Evolutionary conservation across 2,329 filamentous ascomycete genomes (phyloP).

Genomic region (Ascosphaera aggregata): DNA sequence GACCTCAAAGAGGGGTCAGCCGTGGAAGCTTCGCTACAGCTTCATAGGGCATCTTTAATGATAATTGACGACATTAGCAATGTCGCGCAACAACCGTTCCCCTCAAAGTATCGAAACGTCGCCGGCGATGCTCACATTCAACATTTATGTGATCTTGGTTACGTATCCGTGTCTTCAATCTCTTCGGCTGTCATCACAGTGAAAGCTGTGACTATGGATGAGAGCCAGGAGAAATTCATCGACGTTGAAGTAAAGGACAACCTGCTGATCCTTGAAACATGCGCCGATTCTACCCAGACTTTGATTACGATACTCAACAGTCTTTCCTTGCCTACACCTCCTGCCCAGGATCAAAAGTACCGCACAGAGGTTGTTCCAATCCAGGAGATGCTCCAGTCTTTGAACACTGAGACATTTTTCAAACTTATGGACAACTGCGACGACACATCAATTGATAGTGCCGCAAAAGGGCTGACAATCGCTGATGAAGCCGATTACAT

Average conservation of each 20-base stretch:
- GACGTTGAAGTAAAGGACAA: slow-evolving; percentile 69
- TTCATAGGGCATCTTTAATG: slow-evolving; percentile 63
- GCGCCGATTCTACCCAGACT: slow-evolving; percentile 91
- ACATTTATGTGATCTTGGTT: slow-evolving; percentile 40
- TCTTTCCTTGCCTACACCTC: slow-evolving; percentile 59
- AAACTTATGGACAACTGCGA: slow-evolving; percentile 15
- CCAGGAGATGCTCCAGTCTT: slow-evolving; percentile 69
- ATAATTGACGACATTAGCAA: slow-evolving; percentile 52
- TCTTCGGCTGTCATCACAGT: slow-evolving; percentile 53
- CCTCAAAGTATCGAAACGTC: background rate
- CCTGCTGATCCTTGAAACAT: slow-evolving; percentile 76
- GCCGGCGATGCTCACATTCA: slow-evolving; percentile 17
- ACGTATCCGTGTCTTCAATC: slow-evolving; percentile 66
- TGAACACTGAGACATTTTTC: slow-evolving; percentile 46
- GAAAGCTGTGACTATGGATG: slow-evolving; percentile 31
- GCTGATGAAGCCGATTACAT: slow-evolving; percentile 24
- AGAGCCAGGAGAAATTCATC: slow-evolving; percentile 39
- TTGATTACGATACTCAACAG: slow-evolving; percentile 58
- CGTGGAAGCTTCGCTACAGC: slow-evolving; percentile 33
- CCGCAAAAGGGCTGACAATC: slow-evolving; percentile 16
- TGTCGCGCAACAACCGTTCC: slow-evolving; percentile 10
- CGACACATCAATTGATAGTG: slow-evolving; percentile 15
- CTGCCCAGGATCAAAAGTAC: slow-evolving; percentile 65
- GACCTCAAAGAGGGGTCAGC: slow-evolving; percentile 38
- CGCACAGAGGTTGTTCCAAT: slow-evolving; percentile 69